Conservation (phyloP, 78 protist species). For the Isochrysis galbana region DNA sequence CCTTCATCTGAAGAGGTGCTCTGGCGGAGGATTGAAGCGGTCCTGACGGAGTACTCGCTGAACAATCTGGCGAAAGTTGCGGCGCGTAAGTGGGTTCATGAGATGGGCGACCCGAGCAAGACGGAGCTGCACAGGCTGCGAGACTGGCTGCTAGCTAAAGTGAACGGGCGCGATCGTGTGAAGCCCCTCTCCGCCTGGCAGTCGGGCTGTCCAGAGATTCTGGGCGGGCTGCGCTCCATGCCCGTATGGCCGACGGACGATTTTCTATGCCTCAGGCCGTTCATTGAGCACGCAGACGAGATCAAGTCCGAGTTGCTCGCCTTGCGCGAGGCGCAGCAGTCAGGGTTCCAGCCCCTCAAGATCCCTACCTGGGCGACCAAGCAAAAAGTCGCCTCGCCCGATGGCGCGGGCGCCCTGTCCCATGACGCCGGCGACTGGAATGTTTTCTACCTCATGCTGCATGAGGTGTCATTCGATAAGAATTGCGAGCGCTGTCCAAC, state of each 20-base stretch:
- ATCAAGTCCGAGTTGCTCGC: slow-evolving; percentile 26
- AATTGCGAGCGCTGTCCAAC: slow-evolving; percentile 35
- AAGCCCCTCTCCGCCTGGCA: slow-evolving; percentile 7
- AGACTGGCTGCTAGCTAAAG: neutral
- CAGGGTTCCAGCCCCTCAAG: slow-evolving; percentile 12
- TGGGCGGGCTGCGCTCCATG: slow-evolving; percentile 30
- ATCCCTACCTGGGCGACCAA: neutral
- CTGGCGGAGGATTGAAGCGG: slow-evolving; percentile 15
- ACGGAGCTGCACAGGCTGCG: neutral
- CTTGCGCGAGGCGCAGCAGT: neutral
- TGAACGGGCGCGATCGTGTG: neutral
- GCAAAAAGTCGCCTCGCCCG: neutral
- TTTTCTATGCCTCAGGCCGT: neutral
- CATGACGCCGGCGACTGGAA: slow-evolving; percentile 56
- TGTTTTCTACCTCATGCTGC: slow-evolving; percentile 44
- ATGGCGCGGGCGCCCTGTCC: neutral
- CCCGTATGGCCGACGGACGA: slow-evolving; percentile 6
- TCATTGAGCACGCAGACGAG: neutral
- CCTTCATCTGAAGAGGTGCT: too few relatives aligned
- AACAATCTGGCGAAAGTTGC: slow-evolving; percentile 24
- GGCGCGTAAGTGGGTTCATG: slow-evolving; percentile 5
- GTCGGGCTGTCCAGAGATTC: slow-evolving; percentile 33
- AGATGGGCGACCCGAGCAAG: slow-evolving; percentile 22
- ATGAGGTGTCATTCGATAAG: slow-evolving; percentile 13
- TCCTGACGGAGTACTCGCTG: slow-evolving; percentile 9